Conservation (phyloP, 257 asterid species). For the Capsicum rhomboideum region DNA sequence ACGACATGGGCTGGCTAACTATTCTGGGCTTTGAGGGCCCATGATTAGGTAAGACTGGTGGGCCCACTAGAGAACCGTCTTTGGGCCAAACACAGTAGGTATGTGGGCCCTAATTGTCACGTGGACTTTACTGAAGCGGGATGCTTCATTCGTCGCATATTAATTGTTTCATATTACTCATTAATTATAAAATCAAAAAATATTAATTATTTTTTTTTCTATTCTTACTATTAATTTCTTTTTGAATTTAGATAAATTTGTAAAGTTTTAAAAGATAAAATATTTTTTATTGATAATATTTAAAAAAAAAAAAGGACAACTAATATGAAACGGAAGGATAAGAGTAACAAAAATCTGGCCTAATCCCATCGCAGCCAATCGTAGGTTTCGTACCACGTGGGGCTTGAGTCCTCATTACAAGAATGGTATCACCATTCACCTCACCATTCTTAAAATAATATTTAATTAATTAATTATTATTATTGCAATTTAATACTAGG, state of each 20-base stretch:
- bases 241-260: too few relatives aligned
- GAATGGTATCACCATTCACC: constrained; percentile 2
- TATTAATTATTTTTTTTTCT: too few relatives aligned
- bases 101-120: background rate
- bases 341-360: constrained; percentile 19
- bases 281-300: too few relatives aligned
- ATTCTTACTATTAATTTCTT: too few relatives aligned
- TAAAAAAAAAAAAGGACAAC: too few relatives aligned
- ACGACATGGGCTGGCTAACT: background rate
- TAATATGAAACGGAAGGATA: too few relatives aligned
- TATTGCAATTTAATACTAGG: background rate
- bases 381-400: constrained; percentile 64
- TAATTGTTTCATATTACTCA: too few relatives aligned
- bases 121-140: background rate
- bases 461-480: background rate
- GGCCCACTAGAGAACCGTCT: background rate
- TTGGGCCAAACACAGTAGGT: background rate
- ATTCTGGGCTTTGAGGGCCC: background rate
- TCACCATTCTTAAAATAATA: background rate
- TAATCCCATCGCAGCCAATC: constrained; percentile 68
- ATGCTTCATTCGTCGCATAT: background rate
- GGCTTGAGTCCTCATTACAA: constrained; percentile 23
- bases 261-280: too few relatives aligned
- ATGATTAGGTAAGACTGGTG: background rate
- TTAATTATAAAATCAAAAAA: too few relatives aligned